These are phyloP conservation scores for Hypoxylon cercidicola DNA, from an alignment of 495 filamentous ascomycete species.

Conservation along the genomic window DNA sequence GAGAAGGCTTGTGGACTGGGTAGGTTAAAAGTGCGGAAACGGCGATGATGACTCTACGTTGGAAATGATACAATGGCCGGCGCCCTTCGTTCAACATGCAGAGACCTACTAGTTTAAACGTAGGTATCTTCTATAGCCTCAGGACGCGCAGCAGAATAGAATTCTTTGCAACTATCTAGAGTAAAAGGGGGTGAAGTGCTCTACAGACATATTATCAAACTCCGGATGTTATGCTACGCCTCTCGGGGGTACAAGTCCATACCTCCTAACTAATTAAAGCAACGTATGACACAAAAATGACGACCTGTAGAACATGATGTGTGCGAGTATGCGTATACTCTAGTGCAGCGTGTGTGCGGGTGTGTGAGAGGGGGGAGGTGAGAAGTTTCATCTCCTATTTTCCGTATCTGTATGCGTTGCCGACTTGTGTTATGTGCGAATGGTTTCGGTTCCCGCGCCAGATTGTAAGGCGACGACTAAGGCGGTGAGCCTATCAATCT, in stretches of 20 bases:
- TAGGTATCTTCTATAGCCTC: not conserved
- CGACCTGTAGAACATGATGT: not conserved
- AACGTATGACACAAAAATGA: not conserved
- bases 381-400: too few relatives aligned
- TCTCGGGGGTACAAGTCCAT: not conserved
- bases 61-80: not conserved
- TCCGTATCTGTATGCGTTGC: not conserved
- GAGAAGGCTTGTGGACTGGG: constrained; percentile 3
- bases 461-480: constrained; percentile 54
- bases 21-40: constrained; percentile 19
- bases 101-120: constrained; percentile 21
- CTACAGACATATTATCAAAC: not conserved
- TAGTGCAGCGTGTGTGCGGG: too few relatives aligned
- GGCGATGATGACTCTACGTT: constrained; percentile 4
- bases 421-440: constrained; percentile 22
- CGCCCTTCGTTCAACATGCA: constrained; percentile 12
- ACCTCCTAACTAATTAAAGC: not conserved
- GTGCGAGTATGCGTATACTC: not conserved
- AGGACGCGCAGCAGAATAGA: not conserved
- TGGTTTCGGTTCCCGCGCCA: constrained; percentile 22
- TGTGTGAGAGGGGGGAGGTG: too few relatives aligned
- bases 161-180: constrained; percentile 1
- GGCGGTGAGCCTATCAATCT: constrained; percentile 60
- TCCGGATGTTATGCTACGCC: not conserved
- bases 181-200: not conserved